Percentiles rank a stretch among this genome's conserved stretches.
Conservation (phyloP, 805 yeast species). For the Isabelozyma heimii region DNA sequence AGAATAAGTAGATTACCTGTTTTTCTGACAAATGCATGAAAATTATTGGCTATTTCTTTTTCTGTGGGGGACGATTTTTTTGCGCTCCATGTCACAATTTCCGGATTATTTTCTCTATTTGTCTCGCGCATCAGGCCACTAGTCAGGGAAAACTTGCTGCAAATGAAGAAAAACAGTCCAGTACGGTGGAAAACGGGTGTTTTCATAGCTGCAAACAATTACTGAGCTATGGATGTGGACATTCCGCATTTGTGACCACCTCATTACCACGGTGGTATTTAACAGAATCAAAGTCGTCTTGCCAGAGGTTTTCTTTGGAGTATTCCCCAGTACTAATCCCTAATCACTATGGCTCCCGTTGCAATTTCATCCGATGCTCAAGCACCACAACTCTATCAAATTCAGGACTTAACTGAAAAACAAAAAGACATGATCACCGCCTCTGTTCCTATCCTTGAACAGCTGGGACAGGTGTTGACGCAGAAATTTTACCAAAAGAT, state of each 20-base stretch:
- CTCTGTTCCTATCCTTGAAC: constrained; percentile 56
- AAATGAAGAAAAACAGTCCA: background rate
- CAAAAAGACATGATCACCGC: constrained; percentile 39
- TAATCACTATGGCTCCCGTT: background rate
- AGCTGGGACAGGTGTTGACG: constrained; percentile 54
- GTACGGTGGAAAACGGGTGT: background rate
- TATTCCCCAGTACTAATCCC: background rate
- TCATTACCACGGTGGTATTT: no score
- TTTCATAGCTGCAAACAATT: background rate
- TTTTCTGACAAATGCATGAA: no score
- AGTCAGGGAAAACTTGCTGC: background rate
- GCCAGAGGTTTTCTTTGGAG: no score
- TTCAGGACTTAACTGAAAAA: constrained; percentile 23
- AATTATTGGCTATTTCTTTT: no score
- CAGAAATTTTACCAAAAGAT: constrained; percentile 52
- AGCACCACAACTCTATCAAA: constrained; percentile 18
- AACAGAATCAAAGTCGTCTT: no score
- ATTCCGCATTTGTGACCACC: no score
- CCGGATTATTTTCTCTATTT: no score
- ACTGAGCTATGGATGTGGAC: no score
- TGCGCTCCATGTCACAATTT: no score
- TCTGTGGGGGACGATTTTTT: no score
- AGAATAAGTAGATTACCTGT: no score
- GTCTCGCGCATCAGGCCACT: background rate
- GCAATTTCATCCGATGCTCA: background rate